A percentile compares a stretch with the other conserved stretches of the same genome.
phyloP scores from a whole-genome alignment of 2,329 filamentous ascomycete species.

The Cercospora sp. region DNA sequence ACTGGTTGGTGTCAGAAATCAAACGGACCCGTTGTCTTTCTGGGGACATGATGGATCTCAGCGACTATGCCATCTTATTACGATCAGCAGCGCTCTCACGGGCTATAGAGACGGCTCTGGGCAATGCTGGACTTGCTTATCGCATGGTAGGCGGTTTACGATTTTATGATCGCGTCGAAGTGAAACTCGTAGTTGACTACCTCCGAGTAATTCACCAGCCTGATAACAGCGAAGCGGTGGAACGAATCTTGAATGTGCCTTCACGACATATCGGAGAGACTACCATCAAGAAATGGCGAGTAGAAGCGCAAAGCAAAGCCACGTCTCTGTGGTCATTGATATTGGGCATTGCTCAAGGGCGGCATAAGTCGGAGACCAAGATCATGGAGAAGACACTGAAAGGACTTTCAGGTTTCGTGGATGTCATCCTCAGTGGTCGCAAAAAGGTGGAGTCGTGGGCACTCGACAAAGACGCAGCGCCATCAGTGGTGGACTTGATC shows the following conservation, averaged over 20 bases:
- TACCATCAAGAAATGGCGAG: conserved; percentile 71
- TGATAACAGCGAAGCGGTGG: conserved; percentile 81
- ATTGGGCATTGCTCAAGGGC: conserved; percentile 57
- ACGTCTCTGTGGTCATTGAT: conserved; percentile 77
- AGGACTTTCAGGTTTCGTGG: conserved; percentile 59
- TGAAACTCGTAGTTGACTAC: conserved; percentile 86
- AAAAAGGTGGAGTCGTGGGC: conserved; percentile 52
- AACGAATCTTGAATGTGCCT: conserved; percentile 81
- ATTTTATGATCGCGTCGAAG: conserved; percentile 89
- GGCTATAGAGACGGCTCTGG: conserved; percentile 80
- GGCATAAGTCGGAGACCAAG: conserved; percentile 53
- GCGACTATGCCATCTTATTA: conserved; percentile 84
- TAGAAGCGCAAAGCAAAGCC: conserved; percentile 71
- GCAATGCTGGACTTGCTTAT: conserved; percentile 79
- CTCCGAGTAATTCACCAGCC: conserved; percentile 81
- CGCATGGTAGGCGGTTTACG: conserved; percentile 87
- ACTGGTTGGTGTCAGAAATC: conserved; percentile 87
- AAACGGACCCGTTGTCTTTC: conserved; percentile 68
- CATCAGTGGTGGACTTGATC: conserved; percentile 52
- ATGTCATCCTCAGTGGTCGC: conserved; percentile 59
- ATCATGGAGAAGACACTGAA: conserved; percentile 57
- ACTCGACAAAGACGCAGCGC: conserved; percentile 36
- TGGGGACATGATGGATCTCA: conserved; percentile 68
- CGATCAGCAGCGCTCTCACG: conserved; percentile 79
- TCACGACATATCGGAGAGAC: conserved; percentile 76